Evolutionary conservation across 805 yeast species (phyloP).

Genomic region (Ogataea dorogensis): DNA sequence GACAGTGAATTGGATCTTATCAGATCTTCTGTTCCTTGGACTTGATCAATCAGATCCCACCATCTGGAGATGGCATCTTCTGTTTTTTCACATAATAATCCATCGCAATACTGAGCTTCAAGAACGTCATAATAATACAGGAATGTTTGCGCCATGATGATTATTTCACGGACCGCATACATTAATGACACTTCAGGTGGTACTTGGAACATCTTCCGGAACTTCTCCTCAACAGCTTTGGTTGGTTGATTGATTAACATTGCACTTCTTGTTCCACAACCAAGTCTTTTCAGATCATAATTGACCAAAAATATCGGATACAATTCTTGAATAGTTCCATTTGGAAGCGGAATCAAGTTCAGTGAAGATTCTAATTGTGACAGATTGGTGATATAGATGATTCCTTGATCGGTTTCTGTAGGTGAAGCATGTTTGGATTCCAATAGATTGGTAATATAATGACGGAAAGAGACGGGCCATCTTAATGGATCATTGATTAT

Average conservation of each 20-base stretch:
- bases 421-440: constrained; percentile 62
- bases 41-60: constrained; percentile 60
- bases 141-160: constrained; percentile 70
- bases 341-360: constrained; percentile 66
- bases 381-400: constrained; percentile 77
- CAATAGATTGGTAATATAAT: constrained; percentile 63
- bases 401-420: constrained; percentile 58
- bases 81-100: constrained; percentile 77
- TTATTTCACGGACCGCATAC: constrained; percentile 72
- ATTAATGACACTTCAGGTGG: constrained; percentile 50
- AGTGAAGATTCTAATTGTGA: constrained; percentile 68
- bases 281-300: constrained; percentile 69
- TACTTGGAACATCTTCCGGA: constrained; percentile 68
- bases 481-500: constrained; percentile 43
- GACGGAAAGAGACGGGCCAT: constrained; percentile 54
- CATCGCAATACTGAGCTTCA: constrained; percentile 73
- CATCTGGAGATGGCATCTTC: constrained; percentile 68
- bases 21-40: constrained; percentile 32
- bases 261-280: constrained; percentile 85
- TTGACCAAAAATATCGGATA: constrained; percentile 67
- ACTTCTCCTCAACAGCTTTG: constrained; percentile 78
- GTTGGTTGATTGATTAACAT: constrained; percentile 68
- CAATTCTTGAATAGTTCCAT: constrained; percentile 45
- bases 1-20: constrained; percentile 18
- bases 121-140: constrained; percentile 75